A percentile compares a stretch with the other conserved stretches of the same genome.
Conservation (phyloP, 108 stramenopile genomes). For the Fragilariopsis cylindrus region DNA sequence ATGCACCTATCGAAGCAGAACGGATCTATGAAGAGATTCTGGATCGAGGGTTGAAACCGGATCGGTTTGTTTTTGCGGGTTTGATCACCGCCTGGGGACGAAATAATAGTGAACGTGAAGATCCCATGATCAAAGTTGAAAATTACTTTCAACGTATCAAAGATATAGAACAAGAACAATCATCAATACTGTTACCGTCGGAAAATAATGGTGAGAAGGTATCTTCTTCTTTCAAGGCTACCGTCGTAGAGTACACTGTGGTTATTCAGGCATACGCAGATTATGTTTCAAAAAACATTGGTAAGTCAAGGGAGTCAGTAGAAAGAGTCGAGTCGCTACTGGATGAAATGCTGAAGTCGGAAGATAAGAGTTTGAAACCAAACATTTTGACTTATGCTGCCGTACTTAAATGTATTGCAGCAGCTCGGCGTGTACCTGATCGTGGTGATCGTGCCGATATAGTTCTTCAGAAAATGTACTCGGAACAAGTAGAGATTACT, state of each 20-base stretch:
- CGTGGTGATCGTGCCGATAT: slow-evolving; percentile 22
- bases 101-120: not conserved
- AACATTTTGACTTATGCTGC: slow-evolving; percentile 33
- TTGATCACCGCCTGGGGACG: slow-evolving; percentile 55
- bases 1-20: slow-evolving; percentile 28
- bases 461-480: slow-evolving; percentile 20
- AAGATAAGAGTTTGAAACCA: slow-evolving; percentile 12
- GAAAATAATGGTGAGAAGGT: not conserved
- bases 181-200: not conserved
- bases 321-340: slow-evolving; percentile 25
- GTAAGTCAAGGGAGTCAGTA: slow-evolving; percentile 23
- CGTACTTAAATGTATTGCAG: slow-evolving; percentile 20
- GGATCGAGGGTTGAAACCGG: slow-evolving; percentile 48
- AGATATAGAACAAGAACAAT: not conserved
- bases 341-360: slow-evolving; percentile 23
- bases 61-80: slow-evolving; percentile 66
- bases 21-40: slow-evolving; percentile 25
- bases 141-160: slow-evolving; percentile 24
- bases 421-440: slow-evolving; percentile 27
- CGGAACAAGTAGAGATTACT: slow-evolving; percentile 9
- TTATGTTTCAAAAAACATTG: slow-evolving; percentile 17
- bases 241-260: slow-evolving; percentile 38
- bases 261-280: slow-evolving; percentile 33
- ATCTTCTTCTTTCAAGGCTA: slow-evolving; percentile 3
- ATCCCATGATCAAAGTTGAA: slow-evolving; percentile 25